Evolutionary conservation across 768 basidiomycete species (phyloP).

Genomic region (Obba rivulosa): DNA sequence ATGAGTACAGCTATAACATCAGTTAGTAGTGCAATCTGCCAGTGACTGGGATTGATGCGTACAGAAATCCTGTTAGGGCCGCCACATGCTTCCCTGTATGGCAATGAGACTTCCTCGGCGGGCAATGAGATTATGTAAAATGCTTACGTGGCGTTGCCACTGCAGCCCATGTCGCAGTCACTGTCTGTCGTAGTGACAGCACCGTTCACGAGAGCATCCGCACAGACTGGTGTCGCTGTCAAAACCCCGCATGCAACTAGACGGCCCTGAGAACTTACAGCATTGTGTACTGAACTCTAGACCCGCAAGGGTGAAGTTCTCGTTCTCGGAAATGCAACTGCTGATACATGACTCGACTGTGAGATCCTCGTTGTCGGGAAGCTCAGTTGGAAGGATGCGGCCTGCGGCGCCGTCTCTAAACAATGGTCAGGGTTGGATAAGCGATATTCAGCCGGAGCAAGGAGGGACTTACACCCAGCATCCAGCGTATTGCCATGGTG

Average conservation of each 20-base stretch:
- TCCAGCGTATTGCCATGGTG: conserved; percentile 52
- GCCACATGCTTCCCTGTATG: conserved; percentile 60
- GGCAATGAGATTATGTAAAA: not conserved
- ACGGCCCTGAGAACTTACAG: conserved; percentile 31
- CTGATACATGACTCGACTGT: conserved; percentile 65
- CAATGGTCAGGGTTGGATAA: not conserved
- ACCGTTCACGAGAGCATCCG: conserved; percentile 56
- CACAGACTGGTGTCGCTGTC: conserved; percentile 50
- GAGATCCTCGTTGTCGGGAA: conserved; percentile 30
- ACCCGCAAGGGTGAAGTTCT: conserved; percentile 63
- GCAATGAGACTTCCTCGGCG: conserved; percentile 8
- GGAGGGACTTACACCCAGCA: conserved; percentile 52
- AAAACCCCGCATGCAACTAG: not conserved
- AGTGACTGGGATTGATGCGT: conserved; percentile 4
- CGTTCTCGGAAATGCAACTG: conserved; percentile 44
- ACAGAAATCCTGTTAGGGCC: conserved; percentile 65
- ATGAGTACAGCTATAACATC: conserved; percentile 44
- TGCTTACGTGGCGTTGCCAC: conserved; percentile 58
- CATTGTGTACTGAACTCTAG: conserved; percentile 55
- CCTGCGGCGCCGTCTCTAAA: conserved; percentile 55
- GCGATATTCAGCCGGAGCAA: too few species aligned
- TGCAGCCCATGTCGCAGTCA: conserved; percentile 71
- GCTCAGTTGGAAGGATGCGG: conserved; percentile 46
- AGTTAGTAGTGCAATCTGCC: not conserved
- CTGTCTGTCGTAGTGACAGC: conserved; percentile 44